phyloP scores from a whole-genome alignment of 805 yeast genomes.

The Candida alai region DNA sequence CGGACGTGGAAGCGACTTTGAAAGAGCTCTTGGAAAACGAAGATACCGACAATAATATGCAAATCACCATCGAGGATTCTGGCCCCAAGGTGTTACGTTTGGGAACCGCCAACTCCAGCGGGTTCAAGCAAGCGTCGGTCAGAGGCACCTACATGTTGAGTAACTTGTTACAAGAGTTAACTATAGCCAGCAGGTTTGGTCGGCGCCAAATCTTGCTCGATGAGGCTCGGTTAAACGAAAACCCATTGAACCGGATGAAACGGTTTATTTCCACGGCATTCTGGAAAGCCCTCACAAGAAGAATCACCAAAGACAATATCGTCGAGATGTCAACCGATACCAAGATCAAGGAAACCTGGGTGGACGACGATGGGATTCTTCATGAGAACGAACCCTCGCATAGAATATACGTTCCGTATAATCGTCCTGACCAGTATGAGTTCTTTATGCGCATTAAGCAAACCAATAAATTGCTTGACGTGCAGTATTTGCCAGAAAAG shows the following conservation, averaged over 20 bases:
- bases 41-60: conserved; percentile 81
- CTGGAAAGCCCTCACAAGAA: conserved; percentile 77
- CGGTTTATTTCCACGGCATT: conserved; percentile 72
- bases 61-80: conserved; percentile 43
- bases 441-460: conserved; percentile 56
- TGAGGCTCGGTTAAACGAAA: conserved; percentile 79
- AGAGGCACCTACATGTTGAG: conserved; percentile 89
- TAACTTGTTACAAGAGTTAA: conserved; percentile 81
- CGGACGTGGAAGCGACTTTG: conserved; percentile 71
- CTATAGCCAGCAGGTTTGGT: conserved; percentile 80
- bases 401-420: conserved; percentile 71
- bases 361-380: conserved; percentile 28
- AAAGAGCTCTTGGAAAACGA: conserved; percentile 66
- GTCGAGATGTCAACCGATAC: conserved; percentile 73
- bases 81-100: conserved; percentile 29
- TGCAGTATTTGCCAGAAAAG: conserved; percentile 68
- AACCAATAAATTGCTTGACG: conserved; percentile 59
- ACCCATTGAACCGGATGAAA: conserved; percentile 75
- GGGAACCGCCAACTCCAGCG: conserved; percentile 78
- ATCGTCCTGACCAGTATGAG: conserved; percentile 67
- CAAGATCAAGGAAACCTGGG: conserved; percentile 55
- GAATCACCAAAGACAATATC: conserved; percentile 58
- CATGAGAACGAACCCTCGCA: conserved; percentile 52
- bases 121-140: conserved; percentile 66
- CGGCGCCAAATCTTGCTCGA: conserved; percentile 74